These are phyloP conservation scores for Chaetomiaceae sp. DNA, from an alignment of 2,329 filamentous ascomycete species.

Conservation along the genomic window DNA sequence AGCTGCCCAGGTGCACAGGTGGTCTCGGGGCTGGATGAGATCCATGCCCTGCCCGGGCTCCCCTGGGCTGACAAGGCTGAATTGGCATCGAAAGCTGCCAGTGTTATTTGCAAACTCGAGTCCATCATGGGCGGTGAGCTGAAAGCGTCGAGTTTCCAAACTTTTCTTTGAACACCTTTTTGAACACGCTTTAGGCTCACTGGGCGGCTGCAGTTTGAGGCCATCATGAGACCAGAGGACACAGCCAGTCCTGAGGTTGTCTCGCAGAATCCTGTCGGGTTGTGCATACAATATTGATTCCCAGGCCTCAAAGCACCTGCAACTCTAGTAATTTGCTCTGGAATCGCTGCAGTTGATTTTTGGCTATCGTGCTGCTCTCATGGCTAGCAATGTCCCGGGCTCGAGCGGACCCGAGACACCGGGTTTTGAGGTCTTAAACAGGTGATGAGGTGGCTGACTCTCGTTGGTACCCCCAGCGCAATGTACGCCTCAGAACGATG, in stretches of 20 bases:
- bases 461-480: not conserved
- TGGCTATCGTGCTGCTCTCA: slow-evolving; percentile 1
- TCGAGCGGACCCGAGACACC: not conserved
- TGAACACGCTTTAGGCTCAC: too few relatives aligned
- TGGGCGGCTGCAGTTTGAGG: too few relatives aligned
- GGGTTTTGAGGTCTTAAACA: not conserved
- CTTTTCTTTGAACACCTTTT: too few relatives aligned
- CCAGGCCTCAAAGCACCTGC: too few relatives aligned
- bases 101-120: too few relatives aligned
- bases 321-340: slow-evolving; percentile 1
- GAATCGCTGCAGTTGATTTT: not conserved
- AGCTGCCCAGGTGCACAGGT: too few relatives aligned
- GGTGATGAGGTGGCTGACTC: not conserved
- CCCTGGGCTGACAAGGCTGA: slow-evolving; percentile 2
- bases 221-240: too few relatives aligned
- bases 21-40: too few relatives aligned
- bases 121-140: too few relatives aligned
- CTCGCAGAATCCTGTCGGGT: not conserved
- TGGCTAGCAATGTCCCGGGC: not conserved
- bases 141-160: too few relatives aligned
- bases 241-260: too few relatives aligned
- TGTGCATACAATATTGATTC: not conserved
- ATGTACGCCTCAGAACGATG: not conserved
- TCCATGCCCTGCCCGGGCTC: too few relatives aligned
- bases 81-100: not conserved